Conservation (phyloP, 2,329 filamentous ascomycete species). For the Lasiodiplodia hormozganensis region DNA sequence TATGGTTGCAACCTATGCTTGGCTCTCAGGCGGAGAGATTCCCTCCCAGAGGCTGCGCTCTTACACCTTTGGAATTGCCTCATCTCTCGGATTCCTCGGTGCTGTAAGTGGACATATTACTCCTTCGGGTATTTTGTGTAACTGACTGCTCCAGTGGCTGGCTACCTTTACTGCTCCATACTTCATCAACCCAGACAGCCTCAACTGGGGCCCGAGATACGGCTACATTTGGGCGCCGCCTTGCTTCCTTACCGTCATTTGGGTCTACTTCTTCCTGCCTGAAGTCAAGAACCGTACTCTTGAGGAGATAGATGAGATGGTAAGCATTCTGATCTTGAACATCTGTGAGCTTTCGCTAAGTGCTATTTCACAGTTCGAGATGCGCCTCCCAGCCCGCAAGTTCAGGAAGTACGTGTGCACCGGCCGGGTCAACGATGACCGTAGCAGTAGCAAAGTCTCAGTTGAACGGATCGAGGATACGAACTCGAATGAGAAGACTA, state of each 20-base stretch:
- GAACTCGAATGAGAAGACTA: conserved; percentile 35
- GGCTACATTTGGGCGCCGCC: conserved; percentile 45
- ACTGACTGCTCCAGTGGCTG: conserved; percentile 49
- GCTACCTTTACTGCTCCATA: conserved; percentile 65
- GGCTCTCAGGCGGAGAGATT: conserved; percentile 64
- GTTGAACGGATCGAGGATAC: conserved; percentile 33
- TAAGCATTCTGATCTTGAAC: background rate
- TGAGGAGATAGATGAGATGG: conserved; percentile 44
- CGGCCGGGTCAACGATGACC: conserved; percentile 29
- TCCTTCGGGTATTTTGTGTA: no score
- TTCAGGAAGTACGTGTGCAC: conserved; percentile 43
- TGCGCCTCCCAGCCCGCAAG: conserved; percentile 38
- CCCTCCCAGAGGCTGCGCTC: conserved; percentile 64
- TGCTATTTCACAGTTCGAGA: conserved; percentile 35
- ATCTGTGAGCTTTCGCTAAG: background rate
- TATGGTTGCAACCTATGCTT: conserved; percentile 63
- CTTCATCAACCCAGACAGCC: conserved; percentile 63
- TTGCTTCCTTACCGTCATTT: conserved; percentile 48
- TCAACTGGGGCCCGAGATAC: conserved; percentile 67
- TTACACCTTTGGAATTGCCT: conserved; percentile 63
- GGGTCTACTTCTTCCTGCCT: conserved; percentile 42
- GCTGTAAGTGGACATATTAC: conserved; percentile 39
- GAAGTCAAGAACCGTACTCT: conserved; percentile 50
- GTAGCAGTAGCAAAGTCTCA: conserved; percentile 14
- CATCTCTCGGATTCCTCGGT: conserved; percentile 61